A percentile compares a stretch with the other conserved stretches of the same genome.
Evolutionary conservation across 208 protist genomes (phyloP).

Genomic region (Blastocrithidia nonstop): DNA sequence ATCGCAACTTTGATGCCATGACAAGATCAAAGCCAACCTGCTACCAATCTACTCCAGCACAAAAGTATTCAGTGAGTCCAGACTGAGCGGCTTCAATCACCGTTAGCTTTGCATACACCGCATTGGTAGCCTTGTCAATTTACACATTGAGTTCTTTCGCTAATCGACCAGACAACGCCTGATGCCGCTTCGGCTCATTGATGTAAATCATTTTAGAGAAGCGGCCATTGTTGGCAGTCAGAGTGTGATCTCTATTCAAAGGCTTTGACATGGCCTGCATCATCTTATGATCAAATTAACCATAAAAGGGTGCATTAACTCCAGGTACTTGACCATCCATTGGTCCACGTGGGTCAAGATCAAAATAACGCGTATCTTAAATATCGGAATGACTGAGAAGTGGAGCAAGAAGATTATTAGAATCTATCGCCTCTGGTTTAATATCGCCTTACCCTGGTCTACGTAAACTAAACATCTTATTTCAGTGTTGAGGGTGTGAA

Average conservation of each 20-base stretch:
- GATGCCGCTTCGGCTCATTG: constrained; percentile 65
- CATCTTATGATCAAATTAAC: constrained; percentile 79
- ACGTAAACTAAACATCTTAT: constrained; percentile 80
- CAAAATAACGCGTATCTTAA: constrained; percentile 36
- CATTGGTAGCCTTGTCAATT: constrained; percentile 75
- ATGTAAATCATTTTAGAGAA: constrained; percentile 83
- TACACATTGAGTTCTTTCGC: constrained; percentile 41
- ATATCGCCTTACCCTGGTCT: constrained; percentile 76
- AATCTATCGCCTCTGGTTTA: constrained; percentile 32
- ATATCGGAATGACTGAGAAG: constrained; percentile 71
- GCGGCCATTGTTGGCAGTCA: constrained; percentile 69
- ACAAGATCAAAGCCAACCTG: constrained; percentile 45
- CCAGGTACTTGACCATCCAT: constrained; percentile 58
- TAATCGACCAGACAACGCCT: constrained; percentile 49
- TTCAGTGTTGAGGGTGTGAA: constrained; percentile 81
- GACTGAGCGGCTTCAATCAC: constrained; percentile 82
- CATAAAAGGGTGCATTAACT: constrained; percentile 68
- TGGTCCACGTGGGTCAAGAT: constrained; percentile 46
- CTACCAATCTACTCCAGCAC: constrained; percentile 57
- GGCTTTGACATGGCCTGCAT: constrained; percentile 81
- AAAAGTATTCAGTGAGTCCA: constrained; percentile 76
- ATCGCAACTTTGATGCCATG: constrained; percentile 37
- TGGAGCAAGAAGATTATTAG: constrained; percentile 50
- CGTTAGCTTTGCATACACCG: constrained; percentile 70
- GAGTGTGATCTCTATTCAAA: constrained; percentile 53